Base-by-base conservation (phyloP, 2,329 filamentous ascomycete species). In the Trichoderma simmonsii region DNA sequence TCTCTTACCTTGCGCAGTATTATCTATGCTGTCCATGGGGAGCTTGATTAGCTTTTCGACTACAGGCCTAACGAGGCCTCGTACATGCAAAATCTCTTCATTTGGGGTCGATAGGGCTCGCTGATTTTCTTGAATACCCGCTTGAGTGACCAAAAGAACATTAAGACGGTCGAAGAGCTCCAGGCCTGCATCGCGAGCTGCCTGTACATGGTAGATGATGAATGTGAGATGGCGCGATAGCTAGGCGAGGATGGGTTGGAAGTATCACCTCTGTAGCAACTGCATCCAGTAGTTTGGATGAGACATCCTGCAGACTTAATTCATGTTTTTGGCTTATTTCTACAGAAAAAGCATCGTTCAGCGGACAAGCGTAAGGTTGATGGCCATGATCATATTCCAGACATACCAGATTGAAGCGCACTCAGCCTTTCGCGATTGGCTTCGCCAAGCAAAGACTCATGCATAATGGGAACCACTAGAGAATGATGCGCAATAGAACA, bases 351-450 rank as follows among this genome's bases (percentile, higher is more conserved):
- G 18, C 30, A 56, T 9, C 3, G 43, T 21, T 67, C 39, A 67
- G 64, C 15, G 4, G 54, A n/a, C 11, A 15, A 21, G 12, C 8
- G 14, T 14, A 26, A 64, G 12, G 34, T 28, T 6, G 15, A n/a
- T 12, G 26, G 57, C 18, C 56, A 34, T 36, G 57, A 51, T 18
- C 8, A 26, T 21, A 7, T n/a, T 30, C 2, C n/a, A 28, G 30
- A 39, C 67, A 54, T 62, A 62, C 67, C 39, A 51, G 36, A 18
- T 36, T 28, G 67, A 7, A 70, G 28, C 24, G 30, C 28, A 36
- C 18, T 32, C 26, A 70, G 57, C 39, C 67, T 70, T 62, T 62
- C 56, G 36, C 67, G n/a, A 28, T 70, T 70, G 7, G 39, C 30
- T 28, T 70, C 15, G 15, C 67, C 67, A 21, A 70, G 28, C 39